Evolutionary conservation across 345 rosid species (phyloP), one percentile per base, ranked within the genome.

Genomic region (Gossypium longicalyx): DNA sequence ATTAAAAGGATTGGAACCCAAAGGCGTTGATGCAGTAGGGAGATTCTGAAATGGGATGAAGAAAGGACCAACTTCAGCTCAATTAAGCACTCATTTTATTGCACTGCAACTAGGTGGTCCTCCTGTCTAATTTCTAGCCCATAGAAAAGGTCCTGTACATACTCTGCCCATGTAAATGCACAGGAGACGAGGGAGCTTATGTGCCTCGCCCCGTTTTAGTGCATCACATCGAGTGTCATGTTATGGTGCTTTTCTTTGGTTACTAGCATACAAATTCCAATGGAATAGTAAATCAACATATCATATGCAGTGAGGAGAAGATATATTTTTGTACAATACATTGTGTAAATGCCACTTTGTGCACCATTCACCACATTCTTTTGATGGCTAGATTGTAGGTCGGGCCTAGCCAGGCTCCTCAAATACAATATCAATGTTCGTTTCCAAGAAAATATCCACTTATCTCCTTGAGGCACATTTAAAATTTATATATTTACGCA

Each of bases 21-120:
- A 53, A 23, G 89, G 88, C 12, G 98, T 94, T 0, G 98, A 94
- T 70, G 77, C 81, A 0, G 81, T 89, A 89, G 89, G 87, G 98
- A 92, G 89, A 89, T 94, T 61, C 74, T 94, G 78, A 94, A 91
- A 83, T 94, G 98, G 98, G 89, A 90, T 0, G 97, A 94, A 67
- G 95, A 92, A 79, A 88, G 87, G 82, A 77, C 79, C 15, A 84
- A 87, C 86, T 85, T 79, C 38, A 79, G 82, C 67, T 20, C 67
- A 48, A 75, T 78, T 68, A 84, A 81, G 1, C 82, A 77, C 84
- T 81, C 86, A n/a, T 79, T 84, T 78, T 84, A 81, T 16, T 79
- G 86, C 74, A 84, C 73, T 29, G 86, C 81, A 71, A 83, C 83
- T 11, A 81, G 74, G 52, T 83, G 74, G 52, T 83, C 86, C 53